phyloP scores from a whole-genome alignment of 2,329 filamentous ascomycete species.

The Acrocalymma vagum region DNA sequence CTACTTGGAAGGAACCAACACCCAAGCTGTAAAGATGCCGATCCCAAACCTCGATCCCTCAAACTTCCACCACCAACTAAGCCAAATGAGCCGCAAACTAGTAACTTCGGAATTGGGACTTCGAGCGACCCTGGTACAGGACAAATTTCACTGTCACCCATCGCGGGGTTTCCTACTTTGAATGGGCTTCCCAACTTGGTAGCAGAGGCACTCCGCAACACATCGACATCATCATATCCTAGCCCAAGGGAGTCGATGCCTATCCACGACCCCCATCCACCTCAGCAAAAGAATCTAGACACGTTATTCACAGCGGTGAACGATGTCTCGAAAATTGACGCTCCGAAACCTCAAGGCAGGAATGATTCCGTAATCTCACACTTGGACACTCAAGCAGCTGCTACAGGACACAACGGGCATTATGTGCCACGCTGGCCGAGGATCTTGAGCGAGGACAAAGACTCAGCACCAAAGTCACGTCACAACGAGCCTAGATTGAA shows the following conservation, averaged over 20 bases:
- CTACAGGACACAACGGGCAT: constrained; percentile 19
- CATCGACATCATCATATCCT: not conserved
- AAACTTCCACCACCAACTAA: too few relatives aligned
- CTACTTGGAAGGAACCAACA: constrained; percentile 29
- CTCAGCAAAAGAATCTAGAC: constrained; percentile 23
- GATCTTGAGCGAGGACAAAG: not conserved
- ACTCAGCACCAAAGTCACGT: too few relatives aligned
- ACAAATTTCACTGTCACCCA: too few relatives aligned
- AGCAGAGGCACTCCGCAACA: constrained; percentile 7
- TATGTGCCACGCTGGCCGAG: constrained; percentile 6
- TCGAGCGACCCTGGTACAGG: too few relatives aligned
- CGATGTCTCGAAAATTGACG: constrained; percentile 30
- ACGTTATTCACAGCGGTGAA: constrained; percentile 34
- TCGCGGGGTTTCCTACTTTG: constrained; percentile 21
- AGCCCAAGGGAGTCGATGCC: not conserved
- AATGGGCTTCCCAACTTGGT: constrained; percentile 19
- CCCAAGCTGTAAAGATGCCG: constrained; percentile 32
- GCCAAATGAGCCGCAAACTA: too few relatives aligned
- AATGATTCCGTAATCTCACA: constrained; percentile 31
- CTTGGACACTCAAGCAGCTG: constrained; percentile 28
- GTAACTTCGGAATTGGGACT: not conserved
- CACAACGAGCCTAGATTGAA: too few relatives aligned
- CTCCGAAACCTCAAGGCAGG: constrained; percentile 29
- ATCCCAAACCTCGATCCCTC: not conserved
- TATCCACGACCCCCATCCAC: constrained; percentile 15